Base-by-base conservation (phyloP, 2,329 filamentous ascomycete species). In the Phyllosticta citribraziliensis region DNA sequence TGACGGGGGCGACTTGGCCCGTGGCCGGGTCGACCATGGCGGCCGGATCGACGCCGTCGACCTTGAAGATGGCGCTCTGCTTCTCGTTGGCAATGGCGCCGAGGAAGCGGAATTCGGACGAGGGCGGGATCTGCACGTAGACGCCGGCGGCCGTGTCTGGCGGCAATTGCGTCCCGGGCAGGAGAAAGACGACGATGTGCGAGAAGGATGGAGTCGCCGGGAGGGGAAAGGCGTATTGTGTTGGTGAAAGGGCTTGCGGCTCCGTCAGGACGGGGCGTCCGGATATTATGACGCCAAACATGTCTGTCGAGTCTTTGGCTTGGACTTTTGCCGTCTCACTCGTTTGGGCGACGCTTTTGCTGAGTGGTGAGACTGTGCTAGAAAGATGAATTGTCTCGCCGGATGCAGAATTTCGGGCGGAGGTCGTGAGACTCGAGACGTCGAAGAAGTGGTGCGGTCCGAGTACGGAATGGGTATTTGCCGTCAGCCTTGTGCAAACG, bases 1-100 rank as follows among this genome's bases (percentile, higher is more conserved):
- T 86, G 24, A 93, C 79, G 20, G 19, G 53, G 12, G 54, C 50
- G 20, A 50, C 17, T 47, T 47, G 40, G 17, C 40, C 40, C 12
- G 40, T 47, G 5, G 40, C 40, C 40, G 40, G 40, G 19, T 47
- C 40, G 40, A 47, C 40, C 40, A 47, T 47, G 40, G 40, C 40
- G 14, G 40, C 17, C 11, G 50, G 22, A 8, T 62, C 60, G 55
- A 62, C 35, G 35, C 69, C 67, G 56, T 68, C 70, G 65, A 96
- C 79, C 72, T 89, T 91, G 80, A 97, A 97, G 62, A 97, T 88
- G 40, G 92, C 91, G 66, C 88, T 93, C 67, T 94, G 91, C 71
- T 97, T 97, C 61, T 92, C 91, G 40, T 89, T 87, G 1, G 89
- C 92, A 61, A 99, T 86, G 56, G 87, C 94, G 64, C 95, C 94